phyloP scores from a whole-genome alignment of 2,329 filamentous ascomycete species.

The Zymoseptoria tritici region DNA sequence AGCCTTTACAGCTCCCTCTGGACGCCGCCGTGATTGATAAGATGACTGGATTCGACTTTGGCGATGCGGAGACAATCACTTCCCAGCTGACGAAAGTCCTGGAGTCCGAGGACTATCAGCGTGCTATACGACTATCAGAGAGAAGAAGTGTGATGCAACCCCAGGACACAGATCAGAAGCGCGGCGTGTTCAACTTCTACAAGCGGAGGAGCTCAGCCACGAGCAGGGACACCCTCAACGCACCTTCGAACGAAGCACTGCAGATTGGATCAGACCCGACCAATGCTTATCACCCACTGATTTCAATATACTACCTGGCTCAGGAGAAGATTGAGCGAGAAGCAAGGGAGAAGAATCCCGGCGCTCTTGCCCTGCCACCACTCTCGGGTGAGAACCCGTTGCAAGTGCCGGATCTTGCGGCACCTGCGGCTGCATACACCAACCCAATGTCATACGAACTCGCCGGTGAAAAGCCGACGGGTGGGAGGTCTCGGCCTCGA shows the following conservation, averaged over 20 bases:
- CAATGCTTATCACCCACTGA: slow-evolving; percentile 84
- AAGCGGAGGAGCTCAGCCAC: slow-evolving; percentile 83
- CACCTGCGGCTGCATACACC: slow-evolving; percentile 82
- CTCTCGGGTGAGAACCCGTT: slow-evolving; percentile 50
- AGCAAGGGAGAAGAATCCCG: slow-evolving; percentile 50
- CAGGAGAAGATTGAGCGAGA: slow-evolving; percentile 88
- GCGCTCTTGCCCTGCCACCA: slow-evolving; percentile 50
- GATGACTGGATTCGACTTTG: slow-evolving; percentile 98
- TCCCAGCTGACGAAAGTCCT: slow-evolving; percentile 76
- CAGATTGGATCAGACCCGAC: slow-evolving; percentile 77
- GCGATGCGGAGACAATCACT: slow-evolving; percentile 73
- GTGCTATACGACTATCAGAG: slow-evolving; percentile 64
- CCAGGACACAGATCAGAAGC: slow-evolving; percentile 71
- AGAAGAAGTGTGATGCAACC: slow-evolving; percentile 55
- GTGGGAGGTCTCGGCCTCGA: slow-evolving; percentile 72
- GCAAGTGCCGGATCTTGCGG: slow-evolving; percentile 64
- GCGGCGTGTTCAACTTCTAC: slow-evolving; percentile 95
- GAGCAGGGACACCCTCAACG: slow-evolving; percentile 77
- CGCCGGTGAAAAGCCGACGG: slow-evolving; percentile 78
- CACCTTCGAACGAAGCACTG: slow-evolving; percentile 78
- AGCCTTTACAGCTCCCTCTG: slow-evolving; percentile 76
- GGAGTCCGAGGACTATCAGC: slow-evolving; percentile 89
- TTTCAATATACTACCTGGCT: slow-evolving; percentile 95
- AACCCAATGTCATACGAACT: slow-evolving; percentile 80
- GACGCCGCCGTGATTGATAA: slow-evolving; percentile 77